Evolutionary conservation across 2,329 filamentous ascomycete species (phyloP), one percentile per base, ranked within the genome.

Genomic region (Aspergillus ruber): DNA sequence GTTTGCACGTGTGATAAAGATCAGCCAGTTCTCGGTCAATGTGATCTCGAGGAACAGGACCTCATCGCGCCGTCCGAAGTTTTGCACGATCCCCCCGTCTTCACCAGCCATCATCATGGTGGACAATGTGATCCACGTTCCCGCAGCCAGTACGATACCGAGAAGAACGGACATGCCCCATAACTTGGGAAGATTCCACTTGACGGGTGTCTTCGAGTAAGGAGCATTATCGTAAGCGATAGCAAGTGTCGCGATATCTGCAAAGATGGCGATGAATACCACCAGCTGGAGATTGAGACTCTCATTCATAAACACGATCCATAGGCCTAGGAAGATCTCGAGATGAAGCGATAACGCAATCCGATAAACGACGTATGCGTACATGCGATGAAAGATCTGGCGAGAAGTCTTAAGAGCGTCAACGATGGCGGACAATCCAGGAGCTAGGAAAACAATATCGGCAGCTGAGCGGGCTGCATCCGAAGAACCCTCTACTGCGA

Each of bases 301-400:
- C 52, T 82, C 77, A 78, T 95, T 93, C 60, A 91, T 77, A 59
- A 91, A 90, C 60, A 86, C 86, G 60, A 95, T 93, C 88, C 89
- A 94, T 50, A 94, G 81, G 68, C 88, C 89, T 44, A 95, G 80
- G 79, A 90, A 95, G 67, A 94, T 87, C 74, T 93, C 88, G 65
- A 95, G 79, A 69, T 95, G 90, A 56, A 95, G 83, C 13, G 89
- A 95, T 63, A 95, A 75, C 43, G 90, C 89, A 64, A 95, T 95
- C 80, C 90, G 88, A 77, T 95, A 95, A 63, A 95, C 86, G 57
- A 95, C 88, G 76, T 95, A 95, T 50, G 89, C 86, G 74, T 95
- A 93, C 89, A 95, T 95, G 63, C 90, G 88, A 75, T 95, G 89
- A 79, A 95, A 95, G 70, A 95, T 95, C 71, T 94, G 89, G 63